Base-by-base conservation (phyloP, 2,329 filamentous ascomycete species). In the Colletotrichum echinochloae region DNA sequence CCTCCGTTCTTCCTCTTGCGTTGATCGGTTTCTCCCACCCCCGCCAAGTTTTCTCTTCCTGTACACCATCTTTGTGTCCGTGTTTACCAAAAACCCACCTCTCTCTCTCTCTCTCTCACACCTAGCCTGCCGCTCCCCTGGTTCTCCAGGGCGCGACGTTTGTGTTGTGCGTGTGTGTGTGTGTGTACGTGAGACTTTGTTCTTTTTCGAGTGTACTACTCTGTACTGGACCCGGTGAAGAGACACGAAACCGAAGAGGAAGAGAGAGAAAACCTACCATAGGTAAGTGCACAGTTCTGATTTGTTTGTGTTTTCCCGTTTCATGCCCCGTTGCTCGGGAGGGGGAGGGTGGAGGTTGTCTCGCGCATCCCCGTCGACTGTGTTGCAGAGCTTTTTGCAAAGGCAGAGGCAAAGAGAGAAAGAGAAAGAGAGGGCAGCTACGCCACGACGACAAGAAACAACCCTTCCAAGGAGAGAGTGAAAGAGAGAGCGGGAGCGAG, bases 131-230 rank as follows among this genome's bases (percentile, higher is more conserved):
- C 80, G 81, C 79, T 79, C 82, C 82, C 82, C 82, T 83, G 82
- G 82, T 80, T 81, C 77, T 81, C 83, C 82, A 83, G 83, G 82
- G 79, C 79, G 79, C 82, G 80, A 78, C 79, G 79, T 81, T 75
- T 84, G 79, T 81, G 76, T 84, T 18, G 37, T 39, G 37, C 5
- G 8, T 18, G 14, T 39, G 37, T 39, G 16, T 39, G 37, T 16
- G 37, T 20, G 39, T 44, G 1, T 44, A 18, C 20, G 39, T 20
- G 39, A 12, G 16, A 18, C 49, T 46, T 65, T 44, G 8, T 67
- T 65, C 61, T 56, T 56, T 35, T 44, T 44, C 60, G 60, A 69
- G 54, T 71, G 69, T 65, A 70, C 20, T 63, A 52, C 57, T 71
- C 64, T 71, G 63, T 70, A 54, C 46, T 52, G 46, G 26, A 62